Conservation (phyloP, 768 basidiomycete species). For the Psilocybe sp. region DNA sequence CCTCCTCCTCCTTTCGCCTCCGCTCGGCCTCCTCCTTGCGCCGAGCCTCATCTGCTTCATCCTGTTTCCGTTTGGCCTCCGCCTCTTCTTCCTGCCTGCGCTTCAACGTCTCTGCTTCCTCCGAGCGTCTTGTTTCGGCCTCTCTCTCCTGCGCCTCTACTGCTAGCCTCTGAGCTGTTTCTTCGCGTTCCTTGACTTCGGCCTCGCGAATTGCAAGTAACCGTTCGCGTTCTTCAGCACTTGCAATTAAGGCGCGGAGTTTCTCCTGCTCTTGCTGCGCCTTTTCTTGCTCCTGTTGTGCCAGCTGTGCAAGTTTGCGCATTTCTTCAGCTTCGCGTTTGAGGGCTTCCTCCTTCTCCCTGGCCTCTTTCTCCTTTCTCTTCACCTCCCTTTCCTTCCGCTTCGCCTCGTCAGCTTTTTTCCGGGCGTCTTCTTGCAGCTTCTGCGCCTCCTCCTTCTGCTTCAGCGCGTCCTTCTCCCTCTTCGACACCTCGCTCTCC, state of each 20-base stretch:
- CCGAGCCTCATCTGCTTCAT: slow-evolving; percentile 3
- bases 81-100: slow-evolving; percentile 7
- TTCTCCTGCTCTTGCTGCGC: not conserved
- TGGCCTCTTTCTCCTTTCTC: slow-evolving; percentile 17
- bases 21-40: slow-evolving; percentile 16
- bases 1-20: slow-evolving; percentile 18
- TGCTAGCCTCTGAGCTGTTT: too few relatives aligned
- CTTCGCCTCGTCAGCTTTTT: slow-evolving; percentile 12
- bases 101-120: slow-evolving; percentile 5
- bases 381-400: slow-evolving; percentile 17
- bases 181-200: too few relatives aligned
- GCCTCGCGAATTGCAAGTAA: too few relatives aligned
- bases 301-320: not conserved
- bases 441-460: slow-evolving; percentile 17
- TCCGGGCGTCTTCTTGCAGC: slow-evolving; percentile 13
- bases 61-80: slow-evolving; percentile 10
- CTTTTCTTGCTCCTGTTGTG: not conserved
- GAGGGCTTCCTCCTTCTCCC: slow-evolving; percentile 12
- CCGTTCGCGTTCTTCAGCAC: too few relatives aligned
- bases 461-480: slow-evolving; percentile 16
- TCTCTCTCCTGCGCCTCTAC: not conserved
- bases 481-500: slow-evolving; percentile 13
- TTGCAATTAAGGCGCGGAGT: not conserved
- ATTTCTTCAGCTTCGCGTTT: slow-evolving; percentile 11
- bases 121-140: slow-evolving; percentile 6